Percentiles rank a stretch among this genome's conserved stretches.
Evolutionary conservation across 2,329 filamentous ascomycete genomes (phyloP).

Genomic region (Dothistroma septosporum): DNA sequence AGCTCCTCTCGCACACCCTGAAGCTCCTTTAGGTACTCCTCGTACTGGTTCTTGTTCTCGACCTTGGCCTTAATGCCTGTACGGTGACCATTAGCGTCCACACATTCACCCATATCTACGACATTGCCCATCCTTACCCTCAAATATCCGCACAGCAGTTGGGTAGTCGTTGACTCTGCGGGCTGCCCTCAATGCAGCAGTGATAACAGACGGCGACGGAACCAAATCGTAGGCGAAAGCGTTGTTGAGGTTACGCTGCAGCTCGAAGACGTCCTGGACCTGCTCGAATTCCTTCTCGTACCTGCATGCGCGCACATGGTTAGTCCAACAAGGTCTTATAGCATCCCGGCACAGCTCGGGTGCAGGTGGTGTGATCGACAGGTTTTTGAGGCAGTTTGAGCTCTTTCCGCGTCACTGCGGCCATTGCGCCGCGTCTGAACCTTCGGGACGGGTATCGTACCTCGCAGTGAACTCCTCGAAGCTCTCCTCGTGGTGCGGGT

Average conservation of each 20-base stretch:
- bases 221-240: slow-evolving; percentile 99
- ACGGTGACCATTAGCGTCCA: slow-evolving; percentile 3
- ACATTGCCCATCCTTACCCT: slow-evolving; percentile 59
- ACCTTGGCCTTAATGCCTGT: slow-evolving; percentile 98
- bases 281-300: slow-evolving; percentile 99
- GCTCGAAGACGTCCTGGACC: slow-evolving; percentile 99
- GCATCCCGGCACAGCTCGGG: background rate
- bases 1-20: slow-evolving; percentile 91
- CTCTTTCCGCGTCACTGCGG: slow-evolving; percentile 16
- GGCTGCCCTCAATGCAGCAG: slow-evolving; percentile 87
- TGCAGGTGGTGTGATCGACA: slow-evolving; percentile 12
- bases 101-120: background rate
- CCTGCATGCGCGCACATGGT: slow-evolving; percentile 50
- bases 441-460: slow-evolving; percentile 51
- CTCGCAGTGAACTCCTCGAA: slow-evolving; percentile 98
- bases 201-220: slow-evolving; percentile 84
- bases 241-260: slow-evolving; percentile 97
- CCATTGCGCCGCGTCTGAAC: slow-evolving; percentile 13
- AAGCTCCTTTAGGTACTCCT: slow-evolving; percentile 92
- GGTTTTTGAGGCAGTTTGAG: slow-evolving; percentile 29
- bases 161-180: slow-evolving; percentile 97
- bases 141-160: slow-evolving; percentile 95
- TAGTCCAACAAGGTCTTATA: background rate
- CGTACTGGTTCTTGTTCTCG: slow-evolving; percentile 95
- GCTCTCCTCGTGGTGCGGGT: slow-evolving; percentile 82